These are phyloP conservation scores for Quercus variabilis DNA, from an alignment of 306 rosid species.

Conservation along the genomic window DNA sequence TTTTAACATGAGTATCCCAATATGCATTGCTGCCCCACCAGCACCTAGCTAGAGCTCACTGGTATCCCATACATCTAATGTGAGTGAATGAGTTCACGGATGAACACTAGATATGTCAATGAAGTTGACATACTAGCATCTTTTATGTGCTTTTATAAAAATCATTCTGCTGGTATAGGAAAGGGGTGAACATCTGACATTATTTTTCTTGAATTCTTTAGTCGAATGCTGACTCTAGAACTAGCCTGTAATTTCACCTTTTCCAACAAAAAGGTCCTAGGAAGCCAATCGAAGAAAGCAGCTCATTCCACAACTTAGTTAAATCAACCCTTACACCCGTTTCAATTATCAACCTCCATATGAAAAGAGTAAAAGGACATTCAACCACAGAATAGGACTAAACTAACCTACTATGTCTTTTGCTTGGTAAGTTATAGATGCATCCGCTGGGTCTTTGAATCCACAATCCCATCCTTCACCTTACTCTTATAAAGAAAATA, in stretches of 20 bases:
- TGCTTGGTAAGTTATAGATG: too few species aligned
- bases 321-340: background rate
- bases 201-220: background rate
- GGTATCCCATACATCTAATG: background rate
- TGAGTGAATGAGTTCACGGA: background rate
- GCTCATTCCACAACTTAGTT: background rate
- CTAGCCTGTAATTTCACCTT: background rate
- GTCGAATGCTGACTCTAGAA: background rate
- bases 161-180: too few species aligned
- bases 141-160: background rate
- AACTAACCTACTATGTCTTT: too few species aligned
- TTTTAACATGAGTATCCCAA: background rate
- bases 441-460: too few species aligned
- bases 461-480: too few species aligned
- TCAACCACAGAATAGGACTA: background rate
- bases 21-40: background rate
- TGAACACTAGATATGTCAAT: background rate
- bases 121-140: background rate
- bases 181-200: background rate
- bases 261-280: background rate
- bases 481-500: too few species aligned
- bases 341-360: background rate
- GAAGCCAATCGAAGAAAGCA: background rate
- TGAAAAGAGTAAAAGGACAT: background rate
- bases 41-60: background rate